A percentile compares a stretch with the other conserved stretches of the same genome.
Evolutionary conservation across 2,329 filamentous ascomycete genomes (phyloP).

Genomic region (Xylariaceae sp.): DNA sequence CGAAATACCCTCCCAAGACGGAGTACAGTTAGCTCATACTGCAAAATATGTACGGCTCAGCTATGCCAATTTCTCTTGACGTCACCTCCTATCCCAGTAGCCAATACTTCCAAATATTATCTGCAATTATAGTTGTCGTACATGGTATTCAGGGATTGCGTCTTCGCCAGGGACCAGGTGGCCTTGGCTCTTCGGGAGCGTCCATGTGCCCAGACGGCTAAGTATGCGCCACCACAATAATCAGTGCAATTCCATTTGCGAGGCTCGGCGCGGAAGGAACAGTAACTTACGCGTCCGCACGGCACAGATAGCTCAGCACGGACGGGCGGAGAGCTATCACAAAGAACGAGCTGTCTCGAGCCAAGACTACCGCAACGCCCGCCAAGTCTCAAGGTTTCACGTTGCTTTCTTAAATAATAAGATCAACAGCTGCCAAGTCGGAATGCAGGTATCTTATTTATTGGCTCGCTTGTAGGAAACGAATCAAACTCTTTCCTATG

Average conservation of each 20-base stretch:
- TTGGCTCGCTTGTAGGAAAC: slow-evolving; percentile 11
- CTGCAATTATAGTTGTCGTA: not conserved
- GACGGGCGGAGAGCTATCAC: not conserved
- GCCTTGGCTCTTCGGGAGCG: slow-evolving; percentile 16
- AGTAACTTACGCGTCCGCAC: slow-evolving; percentile 1
- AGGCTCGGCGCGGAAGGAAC: slow-evolving; percentile 8
- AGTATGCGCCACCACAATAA: slow-evolving; percentile 12
- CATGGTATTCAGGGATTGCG: not conserved
- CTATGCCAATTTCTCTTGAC: slow-evolving; percentile 1
- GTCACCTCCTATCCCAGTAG: no score
- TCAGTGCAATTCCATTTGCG: slow-evolving; percentile 15
- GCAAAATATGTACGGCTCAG: not conserved
- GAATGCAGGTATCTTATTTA: not conserved
- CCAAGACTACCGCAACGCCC: not conserved
- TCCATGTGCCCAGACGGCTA: slow-evolving; percentile 18
- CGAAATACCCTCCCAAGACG: no score
- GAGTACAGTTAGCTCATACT: no score
- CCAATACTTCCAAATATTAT: slow-evolving; percentile 17
- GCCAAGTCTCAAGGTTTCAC: slow-evolving; percentile 15
- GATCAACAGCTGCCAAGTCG: not conserved
- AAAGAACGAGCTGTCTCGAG: not conserved
- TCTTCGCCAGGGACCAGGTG: not conserved
- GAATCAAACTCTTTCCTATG: slow-evolving; percentile 6
- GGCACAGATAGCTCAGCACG: not conserved
- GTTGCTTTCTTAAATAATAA: slow-evolving; percentile 1